Base-by-base conservation (phyloP, 495 filamentous ascomycete species). In the Neurospora africana region DNA sequence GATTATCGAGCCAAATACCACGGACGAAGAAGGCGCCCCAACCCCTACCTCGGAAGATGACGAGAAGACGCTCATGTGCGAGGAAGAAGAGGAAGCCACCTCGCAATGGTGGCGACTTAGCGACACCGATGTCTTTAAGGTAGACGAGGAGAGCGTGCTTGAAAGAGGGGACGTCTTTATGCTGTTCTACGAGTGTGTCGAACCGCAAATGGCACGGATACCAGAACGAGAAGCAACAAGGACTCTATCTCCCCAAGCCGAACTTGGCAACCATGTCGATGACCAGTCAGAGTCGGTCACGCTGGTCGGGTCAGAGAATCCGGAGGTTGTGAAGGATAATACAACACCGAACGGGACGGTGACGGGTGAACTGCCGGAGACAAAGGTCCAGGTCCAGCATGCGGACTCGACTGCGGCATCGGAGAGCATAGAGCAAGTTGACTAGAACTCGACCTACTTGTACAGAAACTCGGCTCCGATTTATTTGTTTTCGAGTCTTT, bases 171-270 rank as follows among this genome's bases (percentile, higher is more conserved):
- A 91, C 17, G 95, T 91, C 1, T 98, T 98, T 76, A 98, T 99
- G 95, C 85, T 98, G 10, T 98, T 99, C 81, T 99, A 98, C 76
- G 95, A 99, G 77, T 84, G 83, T 37, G 77, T 89, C n/a, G 81
- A 85, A 58, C 77, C 80, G n/a, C 79, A 78, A 27, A 73, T 75
- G 27, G 73, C 80, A 47, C 71, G 80, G 41, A 44, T 73, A 4
- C 72, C 78, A 2, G 75, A 76, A 9, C 15, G 6, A 33, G 53
- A 65, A 65, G 3, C 27, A 19, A 33, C 69, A 10, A 21, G 61
- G 70, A 19, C 53, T 23, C 61, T 36, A n/a, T 27, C 19, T 21
- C 39, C 41, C 27, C 30, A 36, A 33, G 68, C n/a, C 8, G n/a
- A 71, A 33, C 15, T n/a, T 23, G 23, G 23, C 36, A 44, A 11